Base-by-base conservation (phyloP, 2,329 filamentous ascomycete genomes). In the Drechmeria coniospora region DNA sequence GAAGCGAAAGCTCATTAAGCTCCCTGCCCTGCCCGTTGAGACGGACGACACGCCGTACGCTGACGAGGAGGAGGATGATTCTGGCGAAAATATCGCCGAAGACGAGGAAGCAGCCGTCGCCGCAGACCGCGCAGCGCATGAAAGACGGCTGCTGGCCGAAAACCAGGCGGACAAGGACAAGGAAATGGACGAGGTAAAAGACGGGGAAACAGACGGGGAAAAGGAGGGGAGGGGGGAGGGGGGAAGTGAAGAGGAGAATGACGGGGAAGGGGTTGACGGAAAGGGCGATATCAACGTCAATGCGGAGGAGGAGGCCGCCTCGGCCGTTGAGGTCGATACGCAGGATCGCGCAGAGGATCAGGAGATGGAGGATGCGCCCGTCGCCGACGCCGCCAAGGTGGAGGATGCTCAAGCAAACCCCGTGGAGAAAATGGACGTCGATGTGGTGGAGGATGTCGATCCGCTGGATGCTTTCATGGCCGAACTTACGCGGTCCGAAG, bases 381-480 rank as follows among this genome's bases (percentile, higher is more conserved):
- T 32, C 14, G 29, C 32, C 12, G 36, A 41, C 12, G 18, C 12
- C 17, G 21, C 16, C 14, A 26, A 15, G 14, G 21, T 19, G 16
- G 28, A 15, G 22, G 35, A 25, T 12, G 4, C 28, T n/a, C 24
- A 31, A 19, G 45, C 37, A 12, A 32, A 7, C 33, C 39, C 22
- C 32, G 41, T 24, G 40, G 62, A 65, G 19, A 45, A 56, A 19
- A 76, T 75, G 68, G 63, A 73, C 16, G 54, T 71, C 33, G 71
- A 74, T 38, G 55, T 48, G 21, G 63, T 72, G 32, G 75, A 83
- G 30, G 81, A 84, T 25, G 57, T 90, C 20, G 90, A 98, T 49
- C 83, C 90, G 6, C 61, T 98, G 21, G 90, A 98, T 56, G 87
- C 84, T n/a, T 98, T 92, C 58, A 98, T 98, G 90, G 78, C 74